Conservation (phyloP, 169 alveolate genomes). For the Toxoplasma gondii region DNA sequence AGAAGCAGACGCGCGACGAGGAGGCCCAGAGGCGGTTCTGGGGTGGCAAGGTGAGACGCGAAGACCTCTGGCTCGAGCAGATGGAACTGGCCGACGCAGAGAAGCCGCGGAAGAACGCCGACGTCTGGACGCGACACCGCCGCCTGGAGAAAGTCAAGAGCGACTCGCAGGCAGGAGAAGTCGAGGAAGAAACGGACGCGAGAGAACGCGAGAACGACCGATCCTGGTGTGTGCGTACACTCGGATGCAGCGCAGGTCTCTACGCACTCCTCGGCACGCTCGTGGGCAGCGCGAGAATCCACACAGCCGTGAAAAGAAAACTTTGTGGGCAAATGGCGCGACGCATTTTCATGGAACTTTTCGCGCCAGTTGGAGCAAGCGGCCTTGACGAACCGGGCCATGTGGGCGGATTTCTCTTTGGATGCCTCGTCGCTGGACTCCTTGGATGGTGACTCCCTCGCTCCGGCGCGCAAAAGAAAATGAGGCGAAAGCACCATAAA, state of each 20-base stretch:
- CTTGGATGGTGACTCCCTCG: background rate
- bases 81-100: background rate
- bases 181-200: background rate
- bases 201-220: background rate
- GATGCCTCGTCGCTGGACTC: background rate
- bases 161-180: background rate
- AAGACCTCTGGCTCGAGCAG: background rate
- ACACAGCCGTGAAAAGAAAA: background rate
- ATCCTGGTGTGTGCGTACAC: slow-evolving; percentile 15
- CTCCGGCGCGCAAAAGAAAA: background rate
- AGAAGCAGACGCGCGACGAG: background rate
- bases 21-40: background rate
- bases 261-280: background rate
- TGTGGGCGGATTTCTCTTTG: slow-evolving; percentile 19
- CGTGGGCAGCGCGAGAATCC: slow-evolving; percentile 12
- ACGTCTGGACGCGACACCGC: background rate
- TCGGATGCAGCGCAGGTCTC: slow-evolving; percentile 11
- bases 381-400: slow-evolving; percentile 23
- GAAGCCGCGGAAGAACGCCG: background rate
- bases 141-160: background rate
- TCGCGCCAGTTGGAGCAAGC: background rate
- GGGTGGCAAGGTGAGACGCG: background rate
- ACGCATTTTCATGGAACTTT: background rate
- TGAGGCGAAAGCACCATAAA: background rate
- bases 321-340: background rate